A percentile compares a stretch with the other conserved stretches of the same genome.
These are phyloP conservation scores for Boletus vinaceobasis DNA, from an alignment of 768 basidiomycete genomes.

Conservation along the genomic window DNA sequence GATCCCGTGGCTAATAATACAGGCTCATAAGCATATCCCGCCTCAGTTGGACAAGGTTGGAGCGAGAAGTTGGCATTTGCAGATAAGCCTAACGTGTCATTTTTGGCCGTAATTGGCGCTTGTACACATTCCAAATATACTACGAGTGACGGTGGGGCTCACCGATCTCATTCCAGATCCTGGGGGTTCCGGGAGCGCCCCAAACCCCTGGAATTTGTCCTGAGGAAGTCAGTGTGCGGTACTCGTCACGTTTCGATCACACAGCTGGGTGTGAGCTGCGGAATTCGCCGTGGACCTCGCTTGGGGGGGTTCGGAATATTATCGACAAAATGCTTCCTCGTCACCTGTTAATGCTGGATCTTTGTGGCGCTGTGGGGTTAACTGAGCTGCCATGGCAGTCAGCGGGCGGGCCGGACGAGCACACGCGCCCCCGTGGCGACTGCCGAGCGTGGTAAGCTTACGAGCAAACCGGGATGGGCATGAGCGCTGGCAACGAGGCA, in stretches of 20 bases:
- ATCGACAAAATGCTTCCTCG: too few relatives aligned
- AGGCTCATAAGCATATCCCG: not conserved
- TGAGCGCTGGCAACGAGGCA: constrained; percentile 10
- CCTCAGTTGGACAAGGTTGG: not conserved
- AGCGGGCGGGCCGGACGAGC: not conserved
- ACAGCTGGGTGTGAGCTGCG: constrained; percentile 5
- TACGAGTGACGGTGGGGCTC: not conserved
- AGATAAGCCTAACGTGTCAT: too few relatives aligned
- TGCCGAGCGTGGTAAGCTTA: constrained; percentile 12
- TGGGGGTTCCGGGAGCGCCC: constrained; percentile 4
- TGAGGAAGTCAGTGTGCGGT: not conserved
- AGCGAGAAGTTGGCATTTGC: not conserved
- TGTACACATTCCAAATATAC: not conserved
- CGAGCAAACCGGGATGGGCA: constrained; percentile 11
- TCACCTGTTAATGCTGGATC: not conserved
- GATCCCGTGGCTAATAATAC: constrained; percentile 13
- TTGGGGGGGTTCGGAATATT: too few relatives aligned
- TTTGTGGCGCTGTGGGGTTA: constrained; percentile 14
- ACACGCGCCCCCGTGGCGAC: too few relatives aligned
- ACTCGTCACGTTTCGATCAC: not conserved
- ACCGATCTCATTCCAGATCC: not conserved
- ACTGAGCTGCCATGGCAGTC: constrained; percentile 2
- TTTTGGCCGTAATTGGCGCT: constrained; percentile 1
- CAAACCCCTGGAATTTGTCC: constrained; percentile 3
- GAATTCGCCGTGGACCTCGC: constrained; percentile 11